Base-by-base conservation (phyloP, 148 eudicot genomes). In the Spergularia marina region DNA sequence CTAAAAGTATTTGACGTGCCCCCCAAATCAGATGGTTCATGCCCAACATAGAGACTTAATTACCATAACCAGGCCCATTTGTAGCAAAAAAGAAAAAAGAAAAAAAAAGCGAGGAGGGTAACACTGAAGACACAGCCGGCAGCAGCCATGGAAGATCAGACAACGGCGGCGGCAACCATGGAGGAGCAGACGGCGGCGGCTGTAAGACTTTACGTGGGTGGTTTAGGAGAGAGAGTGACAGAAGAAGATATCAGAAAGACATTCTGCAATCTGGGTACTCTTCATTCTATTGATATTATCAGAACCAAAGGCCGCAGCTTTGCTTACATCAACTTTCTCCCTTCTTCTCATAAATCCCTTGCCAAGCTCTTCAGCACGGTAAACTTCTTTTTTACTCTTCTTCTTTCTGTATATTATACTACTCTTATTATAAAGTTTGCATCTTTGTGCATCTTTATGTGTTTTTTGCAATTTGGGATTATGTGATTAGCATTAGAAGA, bases 291-390 rank as follows among this genome's bases (percentile, higher is more conserved):
- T 44, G 94, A 96, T 5, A 69, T 96, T 2, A 79, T 88, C 30
- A 84, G 94, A 55, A 88, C 85, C 68, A 89, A 96, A 83, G 96
- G 84, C 59, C 97, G 99, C 17, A 84, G 91, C 84, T 92, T 92
- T 20, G 98, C 90, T 66, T 96, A 92, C 85, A 72, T 96, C 75
- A 89, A 91, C 68, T 96, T 92, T 61, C 39, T 88, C 20, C 99
- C 99, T 61, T 84, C 84, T 57, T 85, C 90, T 21, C 81, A 75
- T 4, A 92, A 96, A 34, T 88, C 91, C n/a, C 93, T 92, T n/a
- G 68, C 93, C 80, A 96, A 91, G 81, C 89, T 96, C 68, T 92
- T 92, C 81, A 89, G 94, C 90, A 88, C 86, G 91, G 99, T 95
- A 74, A 1, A 5, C n/a, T 20, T 4, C 74, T n/a, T 74, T 30